Evolutionary conservation across 2,329 filamentous ascomycete genomes (phyloP), one percentile per base, ranked within the genome.

Genomic region (Phyllosticta paracitricarpa): DNA sequence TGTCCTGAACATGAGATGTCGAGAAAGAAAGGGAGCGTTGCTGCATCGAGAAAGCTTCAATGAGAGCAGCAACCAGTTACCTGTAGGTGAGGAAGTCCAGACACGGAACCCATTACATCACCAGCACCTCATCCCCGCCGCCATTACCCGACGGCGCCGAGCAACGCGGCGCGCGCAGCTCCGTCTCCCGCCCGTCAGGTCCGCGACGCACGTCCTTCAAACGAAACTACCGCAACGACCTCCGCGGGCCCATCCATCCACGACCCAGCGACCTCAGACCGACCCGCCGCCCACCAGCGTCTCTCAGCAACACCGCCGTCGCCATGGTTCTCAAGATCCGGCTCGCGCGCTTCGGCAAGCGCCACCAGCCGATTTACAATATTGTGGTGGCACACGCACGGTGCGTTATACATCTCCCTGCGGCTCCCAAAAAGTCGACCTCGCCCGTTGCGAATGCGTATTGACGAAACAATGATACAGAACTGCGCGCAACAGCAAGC

Each of bases 371-470:
- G 2, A 88, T 97, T 69, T 99, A 96, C 82, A 99, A 99, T 79
- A 97, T 99, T 65, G 91, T 97, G 66, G 89, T 99, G 66, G 84
- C 91, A 17, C 93, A 97, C 71, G 92, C 92, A 55, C 87, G 92
- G 89, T 95, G 83, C 66, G 81, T 65, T 30, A 58, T 28, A 25
- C 51, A 54, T 57, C 57, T 48, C n/a, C n/a, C 17, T n/a, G 14
- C 28, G 17, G 55, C n/a, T 30, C 22, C 56, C 24, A 22, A 30
- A 26, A 26, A 14, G 19, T 17, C 25, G 51, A 12, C 40, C 10
- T 25, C 33, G 8, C 14, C 19, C 4, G 4, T 26, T 9, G 5
- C 35, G 3, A 33, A n/a, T 14, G 8, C 5, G 48, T 5, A 17
- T 8, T 30, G 30, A 54, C 24, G 19, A 12, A 6, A 6, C 2